A percentile compares a stretch with the other conserved stretches of the same genome.
Evolutionary conservation across 2,329 filamentous ascomycete genomes (phyloP).

Genomic region (Fusarium chlamydosporum): DNA sequence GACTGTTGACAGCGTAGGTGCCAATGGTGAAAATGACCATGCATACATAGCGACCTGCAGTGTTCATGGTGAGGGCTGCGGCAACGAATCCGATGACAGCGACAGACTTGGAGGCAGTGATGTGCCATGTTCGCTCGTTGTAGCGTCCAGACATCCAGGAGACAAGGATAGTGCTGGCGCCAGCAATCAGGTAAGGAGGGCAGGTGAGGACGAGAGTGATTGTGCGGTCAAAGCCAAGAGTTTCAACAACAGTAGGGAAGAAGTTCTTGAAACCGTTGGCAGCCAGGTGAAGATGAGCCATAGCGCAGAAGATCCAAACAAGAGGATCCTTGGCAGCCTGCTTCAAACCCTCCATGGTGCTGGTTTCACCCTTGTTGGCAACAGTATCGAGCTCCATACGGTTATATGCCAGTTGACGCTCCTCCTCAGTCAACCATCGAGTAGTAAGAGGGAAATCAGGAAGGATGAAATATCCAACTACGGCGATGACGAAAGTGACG

Average conservation of each 20-base stretch:
- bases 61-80: conserved; percentile 48
- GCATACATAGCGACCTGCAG: conserved; percentile 47
- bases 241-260: conserved; percentile 49
- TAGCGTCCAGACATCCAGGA: conserved; percentile 60
- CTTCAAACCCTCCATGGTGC: conserved; percentile 59
- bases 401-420: conserved; percentile 59
- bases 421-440: conserved; percentile 60
- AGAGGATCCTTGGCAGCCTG: conserved; percentile 62
- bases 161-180: conserved; percentile 43
- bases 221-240: conserved; percentile 52
- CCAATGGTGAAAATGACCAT: conserved; percentile 59
- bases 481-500: conserved; percentile 52
- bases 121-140: conserved; percentile 65
- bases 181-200: conserved; percentile 63
- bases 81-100: conserved; percentile 53
- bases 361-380: conserved; percentile 59
- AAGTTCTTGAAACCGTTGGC: conserved; percentile 62
- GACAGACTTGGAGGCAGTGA: conserved; percentile 59
- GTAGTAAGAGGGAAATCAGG: conserved; percentile 61
- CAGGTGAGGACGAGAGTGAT: conserved; percentile 53
- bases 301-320: conserved; percentile 64
- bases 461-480: conserved; percentile 51
- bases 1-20: conserved; percentile 60
- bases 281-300: conserved; percentile 65
- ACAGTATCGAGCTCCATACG: conserved; percentile 63